Base-by-base conservation (phyloP, 2,329 filamentous ascomycete species). In the Phialophora verrucosa region DNA sequence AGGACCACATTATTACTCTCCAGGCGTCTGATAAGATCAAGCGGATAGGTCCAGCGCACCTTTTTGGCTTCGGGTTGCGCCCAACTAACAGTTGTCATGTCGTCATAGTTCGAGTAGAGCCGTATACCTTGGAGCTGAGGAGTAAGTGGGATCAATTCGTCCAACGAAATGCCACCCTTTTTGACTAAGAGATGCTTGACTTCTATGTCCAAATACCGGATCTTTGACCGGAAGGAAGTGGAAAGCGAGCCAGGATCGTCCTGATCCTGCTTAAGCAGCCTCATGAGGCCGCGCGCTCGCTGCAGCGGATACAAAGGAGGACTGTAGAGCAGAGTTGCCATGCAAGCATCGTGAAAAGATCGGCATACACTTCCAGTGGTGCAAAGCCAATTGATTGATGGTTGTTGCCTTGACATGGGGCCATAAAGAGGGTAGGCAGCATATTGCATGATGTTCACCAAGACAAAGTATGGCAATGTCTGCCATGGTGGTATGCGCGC, bases 131-230 rank as follows among this genome's bases (percentile, higher is more conserved):
- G 84, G 17, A 97, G 81, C 56, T 87, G 87, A 0, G 89, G 88
- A 5, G 92, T 83, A 54, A 85, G 82, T 49, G 83, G 81, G 23
- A 96, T 80, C 58, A 96, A 77, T 29, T 81, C 78, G 47, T 80
- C 75, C 23, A 91, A 74, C 66, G 88, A 83, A 63, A 88, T 80
- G 73, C 84, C 84, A 60, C 82, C 83, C 71, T 80, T 79, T 68
- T 86, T 84, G 49, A 82, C 78, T 59, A 87, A 82, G 65, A 79
- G 84, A 72, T 76, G 84, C 44, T 82, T 84, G 11, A 90, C 87
- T 73, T 95, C 89, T 56, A 96, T 81, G 65, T 87, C 85, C 25
- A 97, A 78, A 7, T 85, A 83, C 73, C 89, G 86, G 58, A 95
- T 83, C 79, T 93, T 96, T 71, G 83, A 83, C 49, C 85, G 83